A percentile compares a stretch with the other conserved stretches of the same genome.
phyloP scores from a whole-genome alignment of 768 basidiomycete genomes.

The Atractiella rhizophila region DNA sequence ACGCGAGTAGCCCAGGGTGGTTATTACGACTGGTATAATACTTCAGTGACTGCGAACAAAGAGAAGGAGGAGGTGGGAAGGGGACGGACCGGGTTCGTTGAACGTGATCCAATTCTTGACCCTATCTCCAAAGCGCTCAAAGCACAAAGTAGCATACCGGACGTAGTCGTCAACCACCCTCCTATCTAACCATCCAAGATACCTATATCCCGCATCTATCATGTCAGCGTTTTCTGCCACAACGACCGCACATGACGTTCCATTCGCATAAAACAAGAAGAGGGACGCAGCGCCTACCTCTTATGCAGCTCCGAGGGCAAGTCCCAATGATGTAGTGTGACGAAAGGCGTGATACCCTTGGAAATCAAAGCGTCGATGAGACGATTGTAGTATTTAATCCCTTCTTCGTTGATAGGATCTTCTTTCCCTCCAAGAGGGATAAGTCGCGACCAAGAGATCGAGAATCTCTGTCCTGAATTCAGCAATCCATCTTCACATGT shows the following conservation, averaged over 20 bases:
- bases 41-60: no score
- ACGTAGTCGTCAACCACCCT: no score
- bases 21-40: no score
- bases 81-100: constrained; percentile 19
- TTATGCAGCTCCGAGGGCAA: neutral
- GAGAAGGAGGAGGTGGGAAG: no score
- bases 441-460: neutral
- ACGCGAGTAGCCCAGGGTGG: neutral
- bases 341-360: neutral
- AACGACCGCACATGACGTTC: neutral
- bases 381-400: neutral
- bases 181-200: no score
- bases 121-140: constrained; percentile 16
- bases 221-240: neutral
- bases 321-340: constrained; percentile 1
- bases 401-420: neutral
- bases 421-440: neutral
- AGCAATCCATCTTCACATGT: neutral
- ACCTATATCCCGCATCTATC: constrained; percentile 4
- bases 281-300: neutral
- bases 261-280: neutral
- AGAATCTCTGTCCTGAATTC: neutral
- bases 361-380: neutral
- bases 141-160: constrained; percentile 11
- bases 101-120: constrained; percentile 19